These are phyloP conservation scores for Neurospora sp. DNA, from an alignment of 495 filamentous ascomycete species.

Conservation along the genomic window DNA sequence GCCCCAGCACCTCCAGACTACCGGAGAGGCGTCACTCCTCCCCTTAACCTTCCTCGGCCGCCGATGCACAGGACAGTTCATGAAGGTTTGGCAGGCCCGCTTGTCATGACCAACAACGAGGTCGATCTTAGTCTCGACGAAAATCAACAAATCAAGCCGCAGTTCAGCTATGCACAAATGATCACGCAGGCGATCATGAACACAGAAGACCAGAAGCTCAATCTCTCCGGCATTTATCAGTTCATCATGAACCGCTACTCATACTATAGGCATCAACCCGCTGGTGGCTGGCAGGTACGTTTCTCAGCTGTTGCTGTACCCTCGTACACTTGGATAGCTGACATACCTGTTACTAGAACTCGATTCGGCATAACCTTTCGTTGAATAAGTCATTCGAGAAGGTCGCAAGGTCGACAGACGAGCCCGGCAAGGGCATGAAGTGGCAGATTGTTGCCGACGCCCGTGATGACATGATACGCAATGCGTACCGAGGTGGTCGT, in stretches of 20 bases:
- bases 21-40: slow-evolving; percentile 58
- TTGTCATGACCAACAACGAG: slow-evolving; percentile 39
- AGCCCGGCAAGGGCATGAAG: slow-evolving; percentile 98
- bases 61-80: slow-evolving; percentile 33
- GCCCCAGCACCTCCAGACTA: slow-evolving; percentile 62
- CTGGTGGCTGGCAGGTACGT: slow-evolving; percentile 76
- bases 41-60: slow-evolving; percentile 27
- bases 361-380: slow-evolving; percentile 91
- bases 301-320: background rate
- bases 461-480: slow-evolving; percentile 57
- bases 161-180: slow-evolving; percentile 92
- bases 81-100: slow-evolving; percentile 23
- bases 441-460: slow-evolving; percentile 80
- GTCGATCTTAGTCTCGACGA: slow-evolving; percentile 79
- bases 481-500: slow-evolving; percentile 39
- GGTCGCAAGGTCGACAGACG: slow-evolving; percentile 80
- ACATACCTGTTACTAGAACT: slow-evolving; percentile 51
- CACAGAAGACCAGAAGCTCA: slow-evolving; percentile 74
- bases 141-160: slow-evolving; percentile 82
- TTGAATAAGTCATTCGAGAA: slow-evolving; percentile 89
- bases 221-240: slow-evolving; percentile 79
- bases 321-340: background rate
- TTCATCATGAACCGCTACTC: slow-evolving; percentile 85
- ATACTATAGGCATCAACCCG: slow-evolving; percentile 71
- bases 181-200: slow-evolving; percentile 92